A percentile compares a stretch with the other conserved stretches of the same genome.
Conservation (phyloP, 75 land plant genomes). For the Adiantum capillusveneris region DNA sequence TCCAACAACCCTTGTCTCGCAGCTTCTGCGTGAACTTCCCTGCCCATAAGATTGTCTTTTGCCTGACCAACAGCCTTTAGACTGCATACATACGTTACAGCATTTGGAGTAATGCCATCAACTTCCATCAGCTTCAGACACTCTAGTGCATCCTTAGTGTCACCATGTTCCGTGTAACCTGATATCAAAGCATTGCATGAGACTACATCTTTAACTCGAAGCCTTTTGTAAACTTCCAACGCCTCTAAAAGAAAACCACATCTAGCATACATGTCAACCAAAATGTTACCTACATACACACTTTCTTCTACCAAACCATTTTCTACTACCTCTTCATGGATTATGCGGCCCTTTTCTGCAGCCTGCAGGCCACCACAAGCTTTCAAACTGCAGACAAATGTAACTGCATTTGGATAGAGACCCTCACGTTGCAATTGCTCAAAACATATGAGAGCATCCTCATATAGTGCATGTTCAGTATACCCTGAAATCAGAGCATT, state of each 20-base stretch:
- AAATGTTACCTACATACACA: conserved; percentile 39
- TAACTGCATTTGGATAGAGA: conserved; percentile 20
- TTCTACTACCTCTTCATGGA: conserved; percentile 23
- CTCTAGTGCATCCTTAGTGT: not conserved
- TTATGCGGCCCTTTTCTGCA: conserved; percentile 18
- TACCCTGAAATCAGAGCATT: conserved; percentile 40
- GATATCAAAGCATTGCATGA: conserved; percentile 50
- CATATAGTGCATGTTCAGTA: conserved; percentile 10
- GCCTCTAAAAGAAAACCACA: conserved; percentile 26
- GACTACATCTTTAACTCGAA: conserved; percentile 30
- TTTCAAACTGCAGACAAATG: conserved; percentile 16
- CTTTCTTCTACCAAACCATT: conserved; percentile 8
- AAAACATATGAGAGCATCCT: conserved; percentile 18
- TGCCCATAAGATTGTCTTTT: not conserved
- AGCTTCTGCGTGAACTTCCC: not conserved
- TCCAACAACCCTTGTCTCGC: not conserved
- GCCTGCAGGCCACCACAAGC: conserved; percentile 18
- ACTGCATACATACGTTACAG: not conserved
- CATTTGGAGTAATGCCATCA: not conserved
- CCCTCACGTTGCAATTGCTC: conserved; percentile 17
- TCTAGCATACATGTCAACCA: conserved; percentile 50
- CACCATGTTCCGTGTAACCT: conserved; percentile 3
- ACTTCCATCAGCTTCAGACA: not conserved
- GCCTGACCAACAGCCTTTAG: not conserved
- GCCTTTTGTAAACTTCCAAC: conserved; percentile 20